These are phyloP conservation scores for Cladosporium velox DNA, from an alignment of 2,329 filamentous ascomycete genomes.

Conservation along the genomic window DNA sequence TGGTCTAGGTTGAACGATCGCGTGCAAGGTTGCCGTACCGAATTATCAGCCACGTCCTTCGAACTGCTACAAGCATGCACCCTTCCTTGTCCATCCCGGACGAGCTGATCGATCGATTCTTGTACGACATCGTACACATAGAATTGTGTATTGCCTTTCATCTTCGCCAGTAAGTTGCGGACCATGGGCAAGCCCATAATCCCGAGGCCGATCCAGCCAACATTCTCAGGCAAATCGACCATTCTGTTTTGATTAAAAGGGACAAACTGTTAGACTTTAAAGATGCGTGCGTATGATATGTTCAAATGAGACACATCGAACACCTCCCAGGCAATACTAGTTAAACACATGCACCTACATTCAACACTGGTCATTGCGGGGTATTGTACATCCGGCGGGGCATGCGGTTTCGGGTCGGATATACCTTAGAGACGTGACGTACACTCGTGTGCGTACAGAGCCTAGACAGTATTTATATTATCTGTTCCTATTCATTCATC, in stretches of 20 bases:
- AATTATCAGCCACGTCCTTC: constrained; percentile 53
- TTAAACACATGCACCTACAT: neutral
- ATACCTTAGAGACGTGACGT: constrained; percentile 8
- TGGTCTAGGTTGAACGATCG: neutral
- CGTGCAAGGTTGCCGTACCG: constrained; percentile 40
- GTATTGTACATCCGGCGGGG: constrained; percentile 12
- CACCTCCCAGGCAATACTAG: neutral
- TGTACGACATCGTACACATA: constrained; percentile 54
- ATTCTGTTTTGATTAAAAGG: constrained; percentile 19
- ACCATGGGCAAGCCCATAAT: constrained; percentile 59
- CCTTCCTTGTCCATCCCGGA: constrained; percentile 41
- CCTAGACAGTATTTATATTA: neutral
- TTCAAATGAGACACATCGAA: neutral
- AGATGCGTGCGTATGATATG: no score
- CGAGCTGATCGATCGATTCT: constrained; percentile 47
- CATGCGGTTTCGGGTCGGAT: neutral
- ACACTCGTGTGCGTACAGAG: neutral
- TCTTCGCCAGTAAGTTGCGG: constrained; percentile 51
- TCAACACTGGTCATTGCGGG: neutral
- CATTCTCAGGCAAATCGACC: constrained; percentile 30
- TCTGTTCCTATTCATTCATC: constrained; percentile 3
- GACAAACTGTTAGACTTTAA: no score
- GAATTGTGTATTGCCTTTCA: constrained; percentile 46
- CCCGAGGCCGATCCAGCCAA: constrained; percentile 59
- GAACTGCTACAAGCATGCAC: constrained; percentile 46